These are phyloP conservation scores for Oryza rufipogon DNA, from an alignment of 176 grass and related monocot species.

Conservation along the genomic window DNA sequence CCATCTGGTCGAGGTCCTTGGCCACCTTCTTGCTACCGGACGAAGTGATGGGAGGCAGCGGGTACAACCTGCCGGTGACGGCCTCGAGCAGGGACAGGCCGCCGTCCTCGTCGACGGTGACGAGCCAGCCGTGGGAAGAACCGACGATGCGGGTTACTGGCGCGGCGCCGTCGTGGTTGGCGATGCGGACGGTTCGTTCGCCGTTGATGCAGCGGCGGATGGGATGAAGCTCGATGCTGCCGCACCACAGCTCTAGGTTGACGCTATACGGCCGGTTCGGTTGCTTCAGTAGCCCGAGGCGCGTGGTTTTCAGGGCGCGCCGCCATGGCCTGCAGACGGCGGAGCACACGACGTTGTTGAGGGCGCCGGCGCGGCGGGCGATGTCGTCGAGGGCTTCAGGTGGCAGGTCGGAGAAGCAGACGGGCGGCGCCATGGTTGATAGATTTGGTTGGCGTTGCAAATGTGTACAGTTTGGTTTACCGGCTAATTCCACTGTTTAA, in stretches of 20 bases:
- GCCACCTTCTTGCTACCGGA: not conserved
- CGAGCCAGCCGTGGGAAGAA: not conserved
- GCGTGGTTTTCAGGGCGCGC: not conserved
- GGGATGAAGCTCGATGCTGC: no score
- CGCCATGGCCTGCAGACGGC: constrained; percentile 19
- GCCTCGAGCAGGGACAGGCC: constrained; percentile 9
- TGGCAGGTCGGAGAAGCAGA: constrained; percentile 9
- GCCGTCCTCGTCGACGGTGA: not conserved
- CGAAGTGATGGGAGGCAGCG: not conserved
- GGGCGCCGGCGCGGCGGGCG: not conserved
- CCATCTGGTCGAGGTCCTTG: not conserved
- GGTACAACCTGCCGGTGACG: not conserved
- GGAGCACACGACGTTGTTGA: constrained; percentile 19
- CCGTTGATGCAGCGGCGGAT: no score
- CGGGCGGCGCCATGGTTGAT: not conserved
- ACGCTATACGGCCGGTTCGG: not conserved
- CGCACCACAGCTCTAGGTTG: no score
- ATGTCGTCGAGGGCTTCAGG: not conserved
- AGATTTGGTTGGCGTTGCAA: not conserved
- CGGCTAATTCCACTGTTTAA: not conserved
- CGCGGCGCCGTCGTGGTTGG: no score
- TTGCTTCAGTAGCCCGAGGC: not conserved
- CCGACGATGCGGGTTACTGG: not conserved
- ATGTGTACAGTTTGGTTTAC: not conserved
- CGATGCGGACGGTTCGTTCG: no score